phyloP scores from a whole-genome alignment of 2,329 filamentous ascomycete genomes.

The Fusarium pseudoanthophilum region DNA sequence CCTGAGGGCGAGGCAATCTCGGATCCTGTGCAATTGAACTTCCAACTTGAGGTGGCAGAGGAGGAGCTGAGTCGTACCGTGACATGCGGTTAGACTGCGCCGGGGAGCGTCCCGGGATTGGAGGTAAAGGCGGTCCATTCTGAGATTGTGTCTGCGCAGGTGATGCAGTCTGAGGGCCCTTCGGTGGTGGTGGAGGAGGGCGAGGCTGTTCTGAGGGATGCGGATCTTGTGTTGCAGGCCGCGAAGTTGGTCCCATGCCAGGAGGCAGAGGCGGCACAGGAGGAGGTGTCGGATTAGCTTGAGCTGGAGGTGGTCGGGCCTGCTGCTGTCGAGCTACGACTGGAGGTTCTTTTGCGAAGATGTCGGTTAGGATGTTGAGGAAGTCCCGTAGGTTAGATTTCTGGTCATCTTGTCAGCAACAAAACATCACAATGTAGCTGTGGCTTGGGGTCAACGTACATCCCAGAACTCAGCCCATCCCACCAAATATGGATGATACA shows the following conservation, averaged over 20 bases:
- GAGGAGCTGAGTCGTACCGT: constrained; percentile 61
- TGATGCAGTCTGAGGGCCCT: constrained; percentile 55
- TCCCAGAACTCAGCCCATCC: constrained; percentile 92
- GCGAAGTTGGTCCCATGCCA: constrained; percentile 60
- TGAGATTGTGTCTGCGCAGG: constrained; percentile 39
- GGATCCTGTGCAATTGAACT: constrained; percentile 23
- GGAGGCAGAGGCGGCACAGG: constrained; percentile 78
- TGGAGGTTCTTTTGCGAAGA: constrained; percentile 95
- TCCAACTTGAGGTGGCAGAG: constrained; percentile 53
- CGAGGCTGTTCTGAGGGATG: constrained; percentile 48
- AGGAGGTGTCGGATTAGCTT: constrained; percentile 62
- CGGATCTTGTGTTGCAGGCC: constrained; percentile 50
- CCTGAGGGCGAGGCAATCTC: constrained; percentile 22
- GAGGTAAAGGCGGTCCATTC: constrained; percentile 47
- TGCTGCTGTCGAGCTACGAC: constrained; percentile 77
- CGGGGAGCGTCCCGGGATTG: constrained; percentile 30
- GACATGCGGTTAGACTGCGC: constrained; percentile 45
- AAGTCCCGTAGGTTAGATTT: constrained; percentile 88
- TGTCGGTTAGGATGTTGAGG: constrained; percentile 80
- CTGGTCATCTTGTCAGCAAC: constrained; percentile 52
- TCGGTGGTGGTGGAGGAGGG: constrained; percentile 66
- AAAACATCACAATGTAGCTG: background rate
- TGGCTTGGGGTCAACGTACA: constrained; percentile 63
- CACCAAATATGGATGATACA: constrained; percentile 95
- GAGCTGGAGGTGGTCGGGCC: constrained; percentile 52